Conservation (phyloP, 2,329 filamentous ascomycete genomes). For the Aureobasidium sp. region DNA sequence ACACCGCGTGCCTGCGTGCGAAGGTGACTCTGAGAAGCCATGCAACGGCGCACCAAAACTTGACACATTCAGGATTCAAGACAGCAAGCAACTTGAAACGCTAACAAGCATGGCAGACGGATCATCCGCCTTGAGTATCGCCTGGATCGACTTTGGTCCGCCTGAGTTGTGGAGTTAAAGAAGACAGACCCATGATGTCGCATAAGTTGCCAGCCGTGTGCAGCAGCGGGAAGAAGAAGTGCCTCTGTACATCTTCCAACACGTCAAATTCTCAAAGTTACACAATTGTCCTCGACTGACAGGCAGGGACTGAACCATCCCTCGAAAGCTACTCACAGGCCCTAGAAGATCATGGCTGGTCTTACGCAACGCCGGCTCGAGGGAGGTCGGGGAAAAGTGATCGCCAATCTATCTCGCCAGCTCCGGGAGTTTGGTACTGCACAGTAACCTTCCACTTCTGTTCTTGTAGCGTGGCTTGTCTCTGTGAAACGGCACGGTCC, state of each 20-base stretch:
- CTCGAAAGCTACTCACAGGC: not conserved
- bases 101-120: conserved; percentile 10
- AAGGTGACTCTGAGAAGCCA: not conserved
- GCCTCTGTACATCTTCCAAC: conserved; percentile 6
- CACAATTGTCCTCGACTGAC: not conserved
- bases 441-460: conserved; percentile 2
- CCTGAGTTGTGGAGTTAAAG: conserved; percentile 13
- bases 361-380: not conserved
- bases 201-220: conserved; percentile 6
- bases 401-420: conserved; percentile 1
- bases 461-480: conserved; percentile 11
- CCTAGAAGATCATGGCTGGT: not conserved
- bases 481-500: conserved; percentile 6
- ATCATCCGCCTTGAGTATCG: not conserved
- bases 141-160: conserved; percentile 13
- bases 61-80: not conserved
- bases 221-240: not conserved
- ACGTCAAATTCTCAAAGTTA: conserved; percentile 6
- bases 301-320: conserved; percentile 3
- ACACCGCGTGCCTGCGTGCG: conserved; percentile 12
- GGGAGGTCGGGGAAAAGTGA: conserved; percentile 3
- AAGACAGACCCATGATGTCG: conserved; percentile 1
- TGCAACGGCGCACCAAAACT: conserved; percentile 6
- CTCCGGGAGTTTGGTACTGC: conserved; percentile 8
- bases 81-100: conserved; percentile 14